Evolutionary conservation across 768 basidiomycete species (phyloP), one percentile per base, ranked within the genome.

Genomic region (Tricholoma saponaceum): DNA sequence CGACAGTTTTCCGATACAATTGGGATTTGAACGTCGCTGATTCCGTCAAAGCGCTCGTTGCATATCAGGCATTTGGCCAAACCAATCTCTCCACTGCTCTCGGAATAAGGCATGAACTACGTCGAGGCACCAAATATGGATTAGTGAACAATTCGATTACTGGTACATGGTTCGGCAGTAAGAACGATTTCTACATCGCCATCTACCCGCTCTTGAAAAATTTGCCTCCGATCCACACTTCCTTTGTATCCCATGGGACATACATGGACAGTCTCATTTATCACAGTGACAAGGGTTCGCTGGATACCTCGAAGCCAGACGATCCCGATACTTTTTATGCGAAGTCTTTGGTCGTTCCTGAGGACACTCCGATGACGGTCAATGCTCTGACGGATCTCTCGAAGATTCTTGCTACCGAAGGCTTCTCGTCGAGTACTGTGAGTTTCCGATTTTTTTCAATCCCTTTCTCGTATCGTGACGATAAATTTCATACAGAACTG

Each of bases 1-100:
- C 68, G 2, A 76, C 70, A 2, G 63, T 71, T 22, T 76, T 74
- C 59, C 6, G 1, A 6, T 41, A 18, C 18, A 41, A 6, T 20
- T 41, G 39, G 39, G 18, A 18, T 10, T 18, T 41, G 39, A 41
- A 20, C 37, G 13, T 5, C 18, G 39, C 16, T 8, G 39, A 41
- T 2, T 2, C n/a, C 16, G 9, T n/a, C 13, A 39, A 5, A 9
- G 16, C 13, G 5, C 12, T 39, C 16, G 12, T 13, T n/a, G 37
- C 37, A 9, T n/a, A 14, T 13, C 37, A 39, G 16, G 16, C 37
- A 13, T 39, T 39, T 39, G 10, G 37, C 14, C 37, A 39, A 13
- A 39, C 37, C 5, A n/a, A 39, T n/a, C 12, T 39, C 12, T 39
- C 37, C 12, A 13, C 16, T n/a, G 13, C 12, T 14, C 16, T 39